Conservation (phyloP, 2,329 filamentous ascomycete genomes). For the Fusarium hostae region DNA sequence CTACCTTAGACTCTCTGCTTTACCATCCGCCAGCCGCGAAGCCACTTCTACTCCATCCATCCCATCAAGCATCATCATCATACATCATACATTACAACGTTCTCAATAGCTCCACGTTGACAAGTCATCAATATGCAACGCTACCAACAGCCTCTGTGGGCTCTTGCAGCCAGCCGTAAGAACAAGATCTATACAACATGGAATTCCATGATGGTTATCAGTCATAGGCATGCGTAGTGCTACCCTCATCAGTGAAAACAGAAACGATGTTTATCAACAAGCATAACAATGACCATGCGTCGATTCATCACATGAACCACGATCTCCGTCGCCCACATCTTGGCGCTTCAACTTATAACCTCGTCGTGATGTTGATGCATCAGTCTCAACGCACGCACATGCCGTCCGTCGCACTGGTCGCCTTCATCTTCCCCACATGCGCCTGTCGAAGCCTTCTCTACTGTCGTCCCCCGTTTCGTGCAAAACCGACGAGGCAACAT, state of each 20-base stretch:
- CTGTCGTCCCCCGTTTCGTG: constrained; percentile 29
- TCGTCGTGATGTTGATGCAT: constrained; percentile 24
- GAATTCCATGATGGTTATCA: not conserved
- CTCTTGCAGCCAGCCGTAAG: not conserved
- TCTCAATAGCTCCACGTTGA: not conserved
- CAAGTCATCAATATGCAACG: not conserved
- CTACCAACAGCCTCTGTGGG: not conserved
- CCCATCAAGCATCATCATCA: constrained; percentile 20
- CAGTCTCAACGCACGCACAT: constrained; percentile 14
- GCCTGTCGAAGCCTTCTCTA: constrained; percentile 26
- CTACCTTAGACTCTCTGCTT: not conserved
- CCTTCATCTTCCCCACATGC: constrained; percentile 36
- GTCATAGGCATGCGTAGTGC: not conserved
- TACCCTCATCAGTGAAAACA: not conserved
- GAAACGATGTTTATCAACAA: constrained; percentile 1
- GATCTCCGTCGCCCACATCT: constrained; percentile 15
- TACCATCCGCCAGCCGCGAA: constrained; percentile 16
- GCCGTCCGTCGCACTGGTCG: not conserved
- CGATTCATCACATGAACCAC: constrained; percentile 20
- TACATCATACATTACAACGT: not conserved
- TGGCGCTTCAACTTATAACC: constrained; percentile 25
- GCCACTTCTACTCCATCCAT: constrained; percentile 12
- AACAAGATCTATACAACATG: not conserved
- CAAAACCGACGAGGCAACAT: constrained; percentile 28
- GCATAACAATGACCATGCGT: not conserved